Evolutionary conservation across 2,329 filamentous ascomycete species (phyloP).

Genomic region (Xylariaceae sp.): DNA sequence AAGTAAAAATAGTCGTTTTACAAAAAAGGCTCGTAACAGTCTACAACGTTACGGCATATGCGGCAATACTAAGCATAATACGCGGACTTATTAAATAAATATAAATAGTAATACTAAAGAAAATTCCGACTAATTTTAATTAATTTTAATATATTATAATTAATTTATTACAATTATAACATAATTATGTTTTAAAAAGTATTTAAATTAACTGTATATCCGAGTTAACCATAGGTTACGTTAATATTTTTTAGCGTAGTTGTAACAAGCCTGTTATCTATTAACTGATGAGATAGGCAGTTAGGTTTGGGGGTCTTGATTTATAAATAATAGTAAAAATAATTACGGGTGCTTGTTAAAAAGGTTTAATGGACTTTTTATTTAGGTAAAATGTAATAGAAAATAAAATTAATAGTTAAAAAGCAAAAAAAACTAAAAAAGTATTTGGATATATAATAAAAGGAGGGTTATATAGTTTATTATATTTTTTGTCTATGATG

Average conservation of each 20-base stretch:
- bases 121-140: neutral
- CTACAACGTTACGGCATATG: too few species aligned
- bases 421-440: neutral
- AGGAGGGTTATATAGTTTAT: neutral
- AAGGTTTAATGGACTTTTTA: too few species aligned
- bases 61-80: neutral
- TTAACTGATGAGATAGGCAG: neutral
- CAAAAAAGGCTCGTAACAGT: too few species aligned
- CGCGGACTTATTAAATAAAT: neutral
- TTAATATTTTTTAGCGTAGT: neutral
- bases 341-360: neutral
- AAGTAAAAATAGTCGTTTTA: too few species aligned
- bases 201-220: neutral
- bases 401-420: neutral
- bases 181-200: neutral
- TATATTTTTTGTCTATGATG: too few species aligned
- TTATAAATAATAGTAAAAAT: neutral
- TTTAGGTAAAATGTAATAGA: neutral
- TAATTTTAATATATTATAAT: neutral
- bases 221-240: neutral
- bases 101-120: neutral
- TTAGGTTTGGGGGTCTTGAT: neutral
- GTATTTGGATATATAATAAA: neutral
- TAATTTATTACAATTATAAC: neutral
- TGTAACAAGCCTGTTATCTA: neutral